Conservation (phyloP, 495 filamentous ascomycete genomes). For the Lasiosphaeria ovina region DNA sequence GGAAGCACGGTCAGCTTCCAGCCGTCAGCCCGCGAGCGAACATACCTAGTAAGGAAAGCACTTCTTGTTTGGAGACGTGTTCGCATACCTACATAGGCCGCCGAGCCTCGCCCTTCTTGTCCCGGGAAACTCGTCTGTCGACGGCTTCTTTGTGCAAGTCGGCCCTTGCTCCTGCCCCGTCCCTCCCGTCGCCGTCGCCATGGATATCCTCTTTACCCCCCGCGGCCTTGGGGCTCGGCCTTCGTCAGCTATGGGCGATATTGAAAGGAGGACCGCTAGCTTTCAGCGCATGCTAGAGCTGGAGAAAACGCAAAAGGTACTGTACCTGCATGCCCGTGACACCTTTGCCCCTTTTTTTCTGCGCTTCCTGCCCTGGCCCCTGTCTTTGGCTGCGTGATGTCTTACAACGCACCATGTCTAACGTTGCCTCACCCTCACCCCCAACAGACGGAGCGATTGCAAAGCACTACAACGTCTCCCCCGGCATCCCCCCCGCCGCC, state of each 20-base stretch:
- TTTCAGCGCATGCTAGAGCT: constrained; percentile 52
- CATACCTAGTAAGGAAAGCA: neutral
- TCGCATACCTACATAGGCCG: constrained; percentile 12
- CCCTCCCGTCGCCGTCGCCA: constrained; percentile 14
- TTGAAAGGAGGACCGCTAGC: constrained; percentile 35
- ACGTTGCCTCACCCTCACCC: constrained; percentile 22
- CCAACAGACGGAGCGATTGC: constrained; percentile 26
- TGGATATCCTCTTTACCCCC: constrained; percentile 27
- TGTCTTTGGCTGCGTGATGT: constrained; percentile 24
- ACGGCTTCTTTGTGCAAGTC: constrained; percentile 9
- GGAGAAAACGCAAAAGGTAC: constrained; percentile 53
- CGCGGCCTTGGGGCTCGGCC: constrained; percentile 22
- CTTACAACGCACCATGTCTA: constrained; percentile 25
- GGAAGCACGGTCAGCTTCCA: constrained; percentile 20
- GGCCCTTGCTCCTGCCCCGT: constrained; percentile 10
- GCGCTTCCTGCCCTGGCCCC: neutral
- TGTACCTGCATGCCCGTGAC: neutral
- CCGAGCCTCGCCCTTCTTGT: constrained; percentile 11
- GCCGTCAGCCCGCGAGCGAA: constrained; percentile 7
- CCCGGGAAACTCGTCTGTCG: constrained; percentile 14
- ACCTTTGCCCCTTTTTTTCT: constrained; percentile 2
- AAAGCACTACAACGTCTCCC: constrained; percentile 15
- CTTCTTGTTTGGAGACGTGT: neutral
- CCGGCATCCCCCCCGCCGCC: constrained; percentile 17
- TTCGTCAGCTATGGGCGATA: constrained; percentile 28